Base-by-base conservation (phyloP, 768 basidiomycete species). In the Auriculariales sp. region DNA sequence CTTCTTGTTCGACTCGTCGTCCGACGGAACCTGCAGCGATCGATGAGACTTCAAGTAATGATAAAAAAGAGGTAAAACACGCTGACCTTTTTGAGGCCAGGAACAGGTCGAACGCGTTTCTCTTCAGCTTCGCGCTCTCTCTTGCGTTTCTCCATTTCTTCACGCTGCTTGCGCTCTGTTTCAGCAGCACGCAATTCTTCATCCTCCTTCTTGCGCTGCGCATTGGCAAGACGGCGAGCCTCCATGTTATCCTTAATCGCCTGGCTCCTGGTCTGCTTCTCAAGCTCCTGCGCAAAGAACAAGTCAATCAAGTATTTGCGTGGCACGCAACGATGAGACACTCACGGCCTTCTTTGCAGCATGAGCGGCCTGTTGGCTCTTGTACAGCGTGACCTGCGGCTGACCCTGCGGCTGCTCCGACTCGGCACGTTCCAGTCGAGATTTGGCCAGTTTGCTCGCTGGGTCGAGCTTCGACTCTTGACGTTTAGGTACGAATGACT, bases 281-380 rank as follows among this genome's bases (percentile, higher is more conserved):
- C 87, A 70, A 93, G 86, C 72, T 93, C 88, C 93, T 95, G 58
- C 24, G 30, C 24, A 25, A 22, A 39, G 4, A 39, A 28, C 28
- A 10, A 28, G 47, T 47, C 28, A 15, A 24, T 49, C 22, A 53
- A 42, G 35, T n/a, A 17, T 39, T n/a, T n/a, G n/a, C n/a, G n/a
- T n/a, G n/a, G n/a, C n/a, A n/a, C n/a, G n/a, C n/a, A n/a, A 48
- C 32, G 15, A 39, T 39, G 28, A 12, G 9, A 58, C 69, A n/a
- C n/a, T n/a, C 15, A 91, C 92, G 81, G 83, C 94, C 70, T 89
- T 93, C 3, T 88, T 89, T 2, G 79, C 86, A 15, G 75, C 75
- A 0, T 87, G 84, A 14, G 91, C 89, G 53, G 81, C 72, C 58
- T 88, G 84, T 28, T 91, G 61, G 45, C 81, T 86, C 69, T 89